Percentiles rank a stretch among this genome's conserved stretches.
These are phyloP conservation scores for Nepenthes mirabilis DNA, from an alignment of 148 eudicot species.

Conservation along the genomic window DNA sequence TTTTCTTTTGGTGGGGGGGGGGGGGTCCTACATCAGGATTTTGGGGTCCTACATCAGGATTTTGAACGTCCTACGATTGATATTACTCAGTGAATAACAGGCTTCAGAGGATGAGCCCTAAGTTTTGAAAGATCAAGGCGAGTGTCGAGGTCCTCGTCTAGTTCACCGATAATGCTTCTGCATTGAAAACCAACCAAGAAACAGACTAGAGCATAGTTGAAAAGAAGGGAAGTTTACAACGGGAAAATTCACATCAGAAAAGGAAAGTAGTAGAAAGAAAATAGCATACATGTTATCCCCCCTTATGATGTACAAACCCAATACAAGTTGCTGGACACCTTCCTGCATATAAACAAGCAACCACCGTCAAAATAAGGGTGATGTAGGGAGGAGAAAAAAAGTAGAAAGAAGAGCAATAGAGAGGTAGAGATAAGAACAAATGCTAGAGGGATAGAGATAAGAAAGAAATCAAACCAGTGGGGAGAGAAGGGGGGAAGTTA, in stretches of 20 bases:
- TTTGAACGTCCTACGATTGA: background rate
- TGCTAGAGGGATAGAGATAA: no score
- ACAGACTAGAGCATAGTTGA: background rate
- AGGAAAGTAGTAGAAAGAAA: background rate
- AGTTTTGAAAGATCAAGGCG: constrained; percentile 51
- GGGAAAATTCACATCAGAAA: background rate
- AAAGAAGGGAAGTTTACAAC: background rate
- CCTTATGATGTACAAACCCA: constrained; percentile 90
- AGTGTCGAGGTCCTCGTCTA: constrained; percentile 85
- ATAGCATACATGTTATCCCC: constrained; percentile 85
- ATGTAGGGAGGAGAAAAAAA: no score
- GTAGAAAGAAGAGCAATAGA: no score
- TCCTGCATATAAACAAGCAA: constrained; percentile 37
- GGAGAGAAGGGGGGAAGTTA: no score
- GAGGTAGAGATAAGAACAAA: no score
- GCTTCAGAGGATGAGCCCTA: constrained; percentile 77
- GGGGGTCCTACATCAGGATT: no score
- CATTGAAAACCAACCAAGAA: background rate
- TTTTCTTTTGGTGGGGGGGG: no score
- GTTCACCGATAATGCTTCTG: constrained; percentile 85
- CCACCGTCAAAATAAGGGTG: no score
- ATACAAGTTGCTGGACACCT: constrained; percentile 87
- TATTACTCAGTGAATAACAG: constrained; percentile 50
- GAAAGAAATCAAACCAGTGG: no score
- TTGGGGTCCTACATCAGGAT: background rate